Evolutionary conservation across 352 stramenopile species (phyloP).

Genomic region (Aphanomyces stellatus): DNA sequence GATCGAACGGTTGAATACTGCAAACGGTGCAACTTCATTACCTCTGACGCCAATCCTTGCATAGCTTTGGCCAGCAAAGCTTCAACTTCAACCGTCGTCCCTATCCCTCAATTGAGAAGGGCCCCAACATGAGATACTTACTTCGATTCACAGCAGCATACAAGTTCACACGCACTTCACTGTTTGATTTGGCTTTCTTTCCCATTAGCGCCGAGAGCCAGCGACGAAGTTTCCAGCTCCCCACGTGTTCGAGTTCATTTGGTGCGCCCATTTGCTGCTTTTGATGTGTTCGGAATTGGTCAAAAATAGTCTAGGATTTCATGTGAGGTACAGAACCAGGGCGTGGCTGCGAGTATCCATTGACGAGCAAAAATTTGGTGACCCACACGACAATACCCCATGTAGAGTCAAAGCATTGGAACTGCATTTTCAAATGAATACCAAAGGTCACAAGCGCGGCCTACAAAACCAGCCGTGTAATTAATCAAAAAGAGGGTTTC

Average conservation of each 20-base stretch:
- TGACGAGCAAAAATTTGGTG: not conserved
- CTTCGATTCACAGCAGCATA: conserved; percentile 55
- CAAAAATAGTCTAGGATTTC: conserved; percentile 35
- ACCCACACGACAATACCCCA: not conserved
- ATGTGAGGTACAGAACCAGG: not conserved
- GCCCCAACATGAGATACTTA: conserved; percentile 14
- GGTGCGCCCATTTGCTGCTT: conserved; percentile 77
- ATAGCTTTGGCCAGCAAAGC: conserved; percentile 1
- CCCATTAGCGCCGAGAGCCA: conserved; percentile 47
- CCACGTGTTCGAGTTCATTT: conserved; percentile 70
- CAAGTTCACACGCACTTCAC: conserved; percentile 38
- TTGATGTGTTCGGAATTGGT: conserved; percentile 67
- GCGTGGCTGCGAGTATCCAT: not conserved
- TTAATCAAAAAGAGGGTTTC: conserved; percentile 5
- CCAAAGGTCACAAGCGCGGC: not conserved
- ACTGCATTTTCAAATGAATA: not conserved
- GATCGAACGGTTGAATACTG: not conserved
- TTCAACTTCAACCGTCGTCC: conserved; percentile 30
- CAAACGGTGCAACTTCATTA: not conserved
- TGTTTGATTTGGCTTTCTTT: conserved; percentile 28
- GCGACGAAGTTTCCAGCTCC: conserved; percentile 44
- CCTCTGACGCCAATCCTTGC: not conserved
- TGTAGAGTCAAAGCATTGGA: not conserved
- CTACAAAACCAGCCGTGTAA: not conserved
- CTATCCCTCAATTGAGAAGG: conserved; percentile 42